Percentiles rank a stretch among this genome's conserved stretches.
Evolutionary conservation across 2,329 filamentous ascomycete species (phyloP).

Genomic region (Verticillium zaregamsianum): DNA sequence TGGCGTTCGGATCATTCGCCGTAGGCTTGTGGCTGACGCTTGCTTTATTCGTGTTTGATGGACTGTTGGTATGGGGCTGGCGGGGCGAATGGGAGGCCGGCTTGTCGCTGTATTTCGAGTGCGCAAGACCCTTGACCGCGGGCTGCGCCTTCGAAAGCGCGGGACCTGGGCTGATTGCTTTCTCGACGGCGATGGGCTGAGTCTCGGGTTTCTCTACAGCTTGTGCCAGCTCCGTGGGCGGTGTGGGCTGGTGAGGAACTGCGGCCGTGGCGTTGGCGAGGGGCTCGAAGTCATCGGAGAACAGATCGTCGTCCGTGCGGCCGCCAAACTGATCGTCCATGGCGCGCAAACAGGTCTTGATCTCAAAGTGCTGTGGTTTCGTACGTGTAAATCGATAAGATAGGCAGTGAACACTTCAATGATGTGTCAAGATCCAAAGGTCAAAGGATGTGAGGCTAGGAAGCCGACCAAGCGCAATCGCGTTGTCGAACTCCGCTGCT

Average conservation of each 20-base stretch:
- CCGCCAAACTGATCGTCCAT: constrained; percentile 61
- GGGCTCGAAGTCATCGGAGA: constrained; percentile 59
- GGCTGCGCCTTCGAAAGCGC: constrained; percentile 13
- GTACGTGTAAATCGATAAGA: too few relatives aligned
- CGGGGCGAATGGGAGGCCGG: background rate
- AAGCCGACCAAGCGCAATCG: background rate
- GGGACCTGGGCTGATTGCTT: background rate
- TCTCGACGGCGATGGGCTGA: background rate
- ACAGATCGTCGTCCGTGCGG: constrained; percentile 58
- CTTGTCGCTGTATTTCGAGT: constrained; percentile 3
- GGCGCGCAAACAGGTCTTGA: background rate
- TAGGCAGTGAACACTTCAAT: background rate
- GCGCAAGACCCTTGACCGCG: constrained; percentile 9
- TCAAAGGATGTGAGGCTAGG: background rate
- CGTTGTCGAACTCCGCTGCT: background rate
- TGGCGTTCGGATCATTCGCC: constrained; percentile 3
- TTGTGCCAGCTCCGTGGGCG: constrained; percentile 8
- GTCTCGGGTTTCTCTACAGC: background rate
- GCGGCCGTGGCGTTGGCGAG: background rate
- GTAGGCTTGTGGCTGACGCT: constrained; percentile 2
- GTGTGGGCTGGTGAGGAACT: background rate
- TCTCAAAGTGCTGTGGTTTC: too few relatives aligned
- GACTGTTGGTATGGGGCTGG: background rate
- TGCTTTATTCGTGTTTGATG: background rate
- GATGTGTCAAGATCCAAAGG: background rate